Evolutionary conservation across 2,329 filamentous ascomycete genomes (phyloP).

Genomic region (Orbilia oligospora): DNA sequence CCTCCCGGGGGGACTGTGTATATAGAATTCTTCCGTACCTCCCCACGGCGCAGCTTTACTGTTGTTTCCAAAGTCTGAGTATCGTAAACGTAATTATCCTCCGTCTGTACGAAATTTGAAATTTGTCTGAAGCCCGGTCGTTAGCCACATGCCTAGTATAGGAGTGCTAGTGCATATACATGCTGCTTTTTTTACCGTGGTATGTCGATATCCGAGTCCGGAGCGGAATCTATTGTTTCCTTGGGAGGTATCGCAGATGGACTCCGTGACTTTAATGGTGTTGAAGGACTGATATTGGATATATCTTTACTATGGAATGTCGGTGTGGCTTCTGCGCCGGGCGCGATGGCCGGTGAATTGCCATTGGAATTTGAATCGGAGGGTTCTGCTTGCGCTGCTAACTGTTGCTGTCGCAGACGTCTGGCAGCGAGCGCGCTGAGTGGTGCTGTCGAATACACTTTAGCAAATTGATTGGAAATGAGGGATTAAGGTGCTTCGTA

Average conservation of each 20-base stretch:
- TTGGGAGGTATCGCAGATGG: slow-evolving; percentile 12
- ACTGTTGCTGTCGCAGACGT: slow-evolving; percentile 60
- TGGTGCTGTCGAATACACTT: slow-evolving; percentile 37
- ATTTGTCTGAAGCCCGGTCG: slow-evolving; percentile 40
- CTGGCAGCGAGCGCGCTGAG: slow-evolving; percentile 64
- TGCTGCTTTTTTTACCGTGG: slow-evolving; percentile 57
- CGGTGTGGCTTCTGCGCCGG: neutral
- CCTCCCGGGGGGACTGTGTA: neutral
- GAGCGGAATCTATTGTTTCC: slow-evolving; percentile 5
- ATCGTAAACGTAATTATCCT: slow-evolving; percentile 58
- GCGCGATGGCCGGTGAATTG: slow-evolving; percentile 32
- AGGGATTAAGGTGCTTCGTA: slow-evolving; percentile 15
- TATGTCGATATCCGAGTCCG: slow-evolving; percentile 24
- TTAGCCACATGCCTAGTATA: slow-evolving; percentile 12
- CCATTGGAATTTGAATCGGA: slow-evolving; percentile 35
- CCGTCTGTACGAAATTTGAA: slow-evolving; percentile 62
- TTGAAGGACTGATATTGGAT: neutral
- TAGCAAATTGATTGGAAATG: slow-evolving; percentile 19
- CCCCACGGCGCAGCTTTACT: slow-evolving; percentile 61
- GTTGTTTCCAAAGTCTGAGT: slow-evolving; percentile 29
- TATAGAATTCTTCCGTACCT: slow-evolving; percentile 49
- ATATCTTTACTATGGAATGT: slow-evolving; percentile 9
- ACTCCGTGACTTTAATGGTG: slow-evolving; percentile 4
- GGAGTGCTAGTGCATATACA: slow-evolving; percentile 39
- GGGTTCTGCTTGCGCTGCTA: slow-evolving; percentile 34